These are phyloP conservation scores for Psidium guajava DNA, from an alignment of 345 rosid genomes.

Conservation along the genomic window DNA sequence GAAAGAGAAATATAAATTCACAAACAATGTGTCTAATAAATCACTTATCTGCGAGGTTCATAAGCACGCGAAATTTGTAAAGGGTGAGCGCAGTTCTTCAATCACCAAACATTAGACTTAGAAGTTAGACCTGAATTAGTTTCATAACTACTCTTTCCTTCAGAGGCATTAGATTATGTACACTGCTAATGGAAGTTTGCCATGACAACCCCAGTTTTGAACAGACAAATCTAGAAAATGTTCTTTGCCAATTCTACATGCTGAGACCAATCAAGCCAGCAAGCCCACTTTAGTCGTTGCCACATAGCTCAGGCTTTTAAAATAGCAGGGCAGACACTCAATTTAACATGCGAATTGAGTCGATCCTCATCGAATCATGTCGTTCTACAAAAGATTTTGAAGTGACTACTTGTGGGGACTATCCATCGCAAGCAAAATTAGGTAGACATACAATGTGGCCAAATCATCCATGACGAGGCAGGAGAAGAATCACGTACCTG, in stretches of 20 bases:
- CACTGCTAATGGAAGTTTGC: background rate
- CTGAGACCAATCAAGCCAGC: background rate
- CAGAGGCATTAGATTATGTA: background rate
- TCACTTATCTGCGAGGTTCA: background rate
- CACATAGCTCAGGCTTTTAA: background rate
- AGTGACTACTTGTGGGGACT: background rate
- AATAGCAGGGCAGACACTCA: background rate
- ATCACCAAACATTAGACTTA: background rate
- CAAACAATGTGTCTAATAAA: background rate
- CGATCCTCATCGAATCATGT: background rate
- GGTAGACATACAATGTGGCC: background rate
- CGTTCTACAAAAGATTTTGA: background rate
- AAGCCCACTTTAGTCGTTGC: background rate
- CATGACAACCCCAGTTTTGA: background rate
- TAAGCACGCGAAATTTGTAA: background rate
- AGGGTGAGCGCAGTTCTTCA: background rate
- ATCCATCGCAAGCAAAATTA: background rate
- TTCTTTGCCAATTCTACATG: background rate
- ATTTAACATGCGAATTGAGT: background rate
- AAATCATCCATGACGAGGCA: background rate
- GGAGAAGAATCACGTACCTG: conserved; percentile 27
- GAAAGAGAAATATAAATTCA: background rate
- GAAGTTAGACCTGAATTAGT: background rate
- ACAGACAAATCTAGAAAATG: background rate
- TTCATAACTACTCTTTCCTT: background rate